Conservation (phyloP, 148 eudicot genomes). For the Limonium bicolor region DNA sequence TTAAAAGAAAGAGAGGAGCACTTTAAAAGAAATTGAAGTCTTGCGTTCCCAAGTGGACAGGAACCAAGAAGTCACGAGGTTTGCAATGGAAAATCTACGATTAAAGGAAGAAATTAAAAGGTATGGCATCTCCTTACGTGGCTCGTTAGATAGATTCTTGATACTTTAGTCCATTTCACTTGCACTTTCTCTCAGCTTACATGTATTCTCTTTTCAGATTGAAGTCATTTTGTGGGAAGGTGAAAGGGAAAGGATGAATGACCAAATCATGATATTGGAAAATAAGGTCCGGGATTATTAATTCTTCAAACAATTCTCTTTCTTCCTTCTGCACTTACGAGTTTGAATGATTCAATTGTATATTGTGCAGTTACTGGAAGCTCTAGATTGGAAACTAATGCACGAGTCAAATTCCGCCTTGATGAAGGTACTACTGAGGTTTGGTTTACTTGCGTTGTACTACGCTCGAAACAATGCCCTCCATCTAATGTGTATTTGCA, state of each 20-base stretch:
- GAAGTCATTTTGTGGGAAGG: constrained; percentile 81
- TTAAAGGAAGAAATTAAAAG: constrained; percentile 90
- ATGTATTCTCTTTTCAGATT: constrained; percentile 25
- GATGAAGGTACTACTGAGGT: constrained; percentile 34
- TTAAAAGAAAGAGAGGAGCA: constrained; percentile 81
- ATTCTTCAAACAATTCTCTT: too few relatives aligned
- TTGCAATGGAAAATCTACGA: constrained; percentile 95
- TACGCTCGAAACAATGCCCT: too few relatives aligned
- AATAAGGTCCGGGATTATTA: constrained; percentile 40
- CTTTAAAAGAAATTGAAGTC: constrained; percentile 73
- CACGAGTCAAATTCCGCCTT: constrained; percentile 52
- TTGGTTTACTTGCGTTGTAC: not conserved
- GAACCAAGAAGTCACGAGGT: constrained; percentile 89
- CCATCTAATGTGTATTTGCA: too few relatives aligned
- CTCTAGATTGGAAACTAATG: constrained; percentile 99
- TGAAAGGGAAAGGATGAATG: constrained; percentile 79
- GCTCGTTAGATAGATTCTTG: constrained; percentile 9
- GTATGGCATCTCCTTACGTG: constrained; percentile 21
- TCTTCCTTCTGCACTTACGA: too few relatives aligned
- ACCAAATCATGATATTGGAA: constrained; percentile 60
- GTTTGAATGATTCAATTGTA: too few relatives aligned
- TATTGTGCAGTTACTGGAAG: constrained; percentile 77
- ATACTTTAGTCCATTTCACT: not conserved
- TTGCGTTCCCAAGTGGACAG: constrained; percentile 70
- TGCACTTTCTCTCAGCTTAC: not conserved